Conservation (phyloP, 768 basidiomycete species). For the Lentinula lateritia region DNA sequence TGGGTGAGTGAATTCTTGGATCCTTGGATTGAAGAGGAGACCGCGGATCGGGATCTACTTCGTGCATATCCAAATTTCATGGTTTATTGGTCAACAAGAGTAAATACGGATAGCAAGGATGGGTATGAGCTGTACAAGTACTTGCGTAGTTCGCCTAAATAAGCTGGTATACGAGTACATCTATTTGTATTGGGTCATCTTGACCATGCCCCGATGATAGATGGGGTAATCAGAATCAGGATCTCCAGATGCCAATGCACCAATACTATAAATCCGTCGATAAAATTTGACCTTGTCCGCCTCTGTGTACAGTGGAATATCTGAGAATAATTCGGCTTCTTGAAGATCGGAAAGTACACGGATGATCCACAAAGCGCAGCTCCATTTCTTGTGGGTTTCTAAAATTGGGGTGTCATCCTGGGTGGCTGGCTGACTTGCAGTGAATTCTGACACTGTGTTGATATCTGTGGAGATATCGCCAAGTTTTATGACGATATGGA, state of each 20-base stretch:
- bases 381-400: background rate
- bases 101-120: background rate
- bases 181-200: background rate
- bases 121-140: background rate
- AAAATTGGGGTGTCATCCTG: background rate
- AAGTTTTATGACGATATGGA: background rate
- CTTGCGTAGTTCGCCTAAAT: background rate
- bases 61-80: background rate
- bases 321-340: background rate
- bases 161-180: background rate
- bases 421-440: background rate
- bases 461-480: background rate
- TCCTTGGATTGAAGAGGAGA: background rate
- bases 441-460: background rate
- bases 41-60: background rate
- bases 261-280: background rate
- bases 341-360: background rate
- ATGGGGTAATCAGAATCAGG: background rate
- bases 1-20: background rate
- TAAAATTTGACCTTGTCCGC: background rate
- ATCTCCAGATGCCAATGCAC: background rate
- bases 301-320: background rate
- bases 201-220: background rate
- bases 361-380: background rate
- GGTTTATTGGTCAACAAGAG: background rate